Evolutionary conservation across 2,329 filamentous ascomycete genomes (phyloP), one percentile per base, ranked within the genome.

Genomic region (Pseudogymnoascus sp.): DNA sequence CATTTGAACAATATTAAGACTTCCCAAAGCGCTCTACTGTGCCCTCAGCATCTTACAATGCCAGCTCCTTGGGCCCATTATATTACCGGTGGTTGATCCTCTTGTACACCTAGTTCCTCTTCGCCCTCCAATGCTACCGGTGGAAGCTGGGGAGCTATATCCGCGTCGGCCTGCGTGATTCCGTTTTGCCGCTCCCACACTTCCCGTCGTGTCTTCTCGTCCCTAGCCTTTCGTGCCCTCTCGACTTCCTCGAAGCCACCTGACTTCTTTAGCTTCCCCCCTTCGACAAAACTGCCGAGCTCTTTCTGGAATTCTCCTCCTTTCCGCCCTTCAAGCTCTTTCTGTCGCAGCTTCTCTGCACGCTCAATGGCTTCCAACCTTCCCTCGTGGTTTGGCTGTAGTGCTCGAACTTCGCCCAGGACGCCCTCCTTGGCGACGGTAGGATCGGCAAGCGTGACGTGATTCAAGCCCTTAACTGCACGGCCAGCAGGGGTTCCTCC

Each of bases 221-320:
- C 94, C 73, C 93, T 96, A 36, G 86, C 84, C 71, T 87, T 88
- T 58, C 94, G 82, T 50, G 90, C 80, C 60, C 94, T 83, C 76
- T 99, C 94, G 0, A 92, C 88, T 76, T 99, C 94, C 73, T 97
- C 94, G 58, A 96, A 87, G 0, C 94, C 94, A 40, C 94, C 94
- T 11, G 89, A 92, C 81, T 97, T 97, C 82, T 96, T 97, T 67
- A 99, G 78, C 74, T 89, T 94, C 62, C 91, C 91, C 70, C 96
- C 90, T 66, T 89, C 83, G 1, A 97, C 93, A 71, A 97, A 99
- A 33, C 76, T 82, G 13, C 85, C 84, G 7, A 99, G 82, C 74
- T 99, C 94, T 68, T 89, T 89, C 73, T 89, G 90, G 70, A 99
- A 87, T 31, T 82, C 80, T 36, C 87, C 89, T 26, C 82, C 82